phyloP scores from a whole-genome alignment of 176 grass and related monocot genomes.

The Neostapfia colusana region DNA sequence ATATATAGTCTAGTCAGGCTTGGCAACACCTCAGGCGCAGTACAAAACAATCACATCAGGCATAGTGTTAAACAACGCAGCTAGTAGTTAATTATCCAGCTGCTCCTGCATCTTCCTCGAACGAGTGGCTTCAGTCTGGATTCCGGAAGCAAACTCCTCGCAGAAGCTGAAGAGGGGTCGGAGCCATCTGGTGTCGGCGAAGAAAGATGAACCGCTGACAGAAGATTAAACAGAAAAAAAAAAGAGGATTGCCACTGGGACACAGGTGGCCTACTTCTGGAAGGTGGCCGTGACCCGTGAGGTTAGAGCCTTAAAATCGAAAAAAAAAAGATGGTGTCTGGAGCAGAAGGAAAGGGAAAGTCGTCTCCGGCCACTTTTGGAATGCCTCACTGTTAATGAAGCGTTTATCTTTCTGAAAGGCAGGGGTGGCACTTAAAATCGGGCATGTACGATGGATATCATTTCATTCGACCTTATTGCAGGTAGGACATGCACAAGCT shows the following conservation, averaged over 20 bases:
- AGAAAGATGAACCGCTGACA: background rate
- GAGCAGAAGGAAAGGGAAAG: slow-evolving; percentile 20
- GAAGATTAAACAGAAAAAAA: slow-evolving; percentile 14
- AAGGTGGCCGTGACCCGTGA: too few species aligned
- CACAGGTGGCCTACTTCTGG: slow-evolving; percentile 11
- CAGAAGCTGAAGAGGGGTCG: too few species aligned
- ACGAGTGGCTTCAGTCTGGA: slow-evolving; percentile 5
- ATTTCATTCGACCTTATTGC: background rate
- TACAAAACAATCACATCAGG: background rate
- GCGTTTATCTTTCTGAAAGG: slow-evolving; percentile 43
- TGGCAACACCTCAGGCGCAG: slow-evolving; percentile 21
- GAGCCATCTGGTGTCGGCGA: slow-evolving; percentile 33
- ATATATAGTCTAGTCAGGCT: slow-evolving; percentile 14
- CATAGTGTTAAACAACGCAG: slow-evolving; percentile 19
- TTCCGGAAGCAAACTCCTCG: slow-evolving; percentile 6
- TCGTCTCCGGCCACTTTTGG: background rate
- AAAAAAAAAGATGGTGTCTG: too few species aligned
- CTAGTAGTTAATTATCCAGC: background rate
- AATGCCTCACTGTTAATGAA: slow-evolving; percentile 33
- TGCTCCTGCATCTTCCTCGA: background rate
- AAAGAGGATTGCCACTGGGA: too few species aligned
- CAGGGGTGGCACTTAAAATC: slow-evolving; percentile 16
- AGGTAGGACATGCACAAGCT: background rate
- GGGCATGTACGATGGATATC: slow-evolving; percentile 16
- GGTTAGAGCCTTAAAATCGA: too few species aligned